A percentile compares a stretch with the other conserved stretches of the same genome.
Conservation (phyloP, 345 rosid genomes). For the Nephelium lappaceum region DNA sequence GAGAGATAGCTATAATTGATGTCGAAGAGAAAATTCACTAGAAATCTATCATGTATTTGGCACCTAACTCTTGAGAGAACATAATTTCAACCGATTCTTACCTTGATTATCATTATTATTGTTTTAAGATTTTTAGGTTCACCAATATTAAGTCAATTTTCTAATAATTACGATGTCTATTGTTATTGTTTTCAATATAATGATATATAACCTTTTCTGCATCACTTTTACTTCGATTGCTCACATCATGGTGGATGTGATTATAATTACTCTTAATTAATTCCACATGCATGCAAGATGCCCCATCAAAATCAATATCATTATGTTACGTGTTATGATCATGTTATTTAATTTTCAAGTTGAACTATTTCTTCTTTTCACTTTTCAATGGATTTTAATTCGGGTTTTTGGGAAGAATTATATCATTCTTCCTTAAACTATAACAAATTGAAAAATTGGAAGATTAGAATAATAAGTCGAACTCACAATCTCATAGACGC, state of each 20-base stretch:
- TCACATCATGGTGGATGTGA: not conserved
- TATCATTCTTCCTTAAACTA: too few relatives aligned
- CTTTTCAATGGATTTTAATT: not conserved
- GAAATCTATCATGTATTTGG: slow-evolving; percentile 11
- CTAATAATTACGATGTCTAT: slow-evolving; percentile 5
- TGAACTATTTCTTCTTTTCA: not conserved
- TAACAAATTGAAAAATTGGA: too few relatives aligned
- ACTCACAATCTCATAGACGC: too few relatives aligned
- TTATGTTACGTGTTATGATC: not conserved
- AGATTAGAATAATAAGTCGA: too few relatives aligned
- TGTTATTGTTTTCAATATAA: not conserved
- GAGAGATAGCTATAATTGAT: slow-evolving; percentile 3
- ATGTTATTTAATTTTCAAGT: not conserved
- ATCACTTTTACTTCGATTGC: slow-evolving; percentile 11
- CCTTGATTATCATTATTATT: not conserved
- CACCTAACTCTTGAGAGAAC: slow-evolving; percentile 17
- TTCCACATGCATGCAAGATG: not conserved
- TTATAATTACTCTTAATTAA: too few relatives aligned
- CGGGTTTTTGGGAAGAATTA: too few relatives aligned
- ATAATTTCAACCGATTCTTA: not conserved
- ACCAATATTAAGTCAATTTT: slow-evolving; percentile 6
- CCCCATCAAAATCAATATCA: not conserved
- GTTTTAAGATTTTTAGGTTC: not conserved
- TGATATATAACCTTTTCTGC: not conserved
- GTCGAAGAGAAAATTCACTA: slow-evolving; percentile 1